Evolutionary conservation across 2,329 filamentous ascomycete species (phyloP).

Genomic region (Phyllosticta paracitricarpa): DNA sequence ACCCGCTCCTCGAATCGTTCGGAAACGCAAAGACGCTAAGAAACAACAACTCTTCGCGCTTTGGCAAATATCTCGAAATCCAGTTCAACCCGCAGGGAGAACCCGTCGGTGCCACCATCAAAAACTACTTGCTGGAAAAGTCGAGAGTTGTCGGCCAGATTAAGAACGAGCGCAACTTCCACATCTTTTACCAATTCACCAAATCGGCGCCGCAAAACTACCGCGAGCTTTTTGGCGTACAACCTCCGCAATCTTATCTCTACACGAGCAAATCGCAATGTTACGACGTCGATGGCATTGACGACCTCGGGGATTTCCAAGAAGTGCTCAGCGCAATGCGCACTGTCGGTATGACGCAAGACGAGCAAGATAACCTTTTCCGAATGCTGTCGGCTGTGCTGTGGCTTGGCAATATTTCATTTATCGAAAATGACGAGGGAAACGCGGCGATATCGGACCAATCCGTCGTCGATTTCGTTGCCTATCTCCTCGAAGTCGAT

Average conservation of each 20-base stretch:
- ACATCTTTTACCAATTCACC: conserved; percentile 98
- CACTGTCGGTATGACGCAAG: conserved; percentile 77
- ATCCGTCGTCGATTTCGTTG: conserved; percentile 88
- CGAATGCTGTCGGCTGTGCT: conserved; percentile 84
- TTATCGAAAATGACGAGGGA: conserved; percentile 77
- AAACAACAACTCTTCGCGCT: conserved; percentile 98
- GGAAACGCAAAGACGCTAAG: conserved; percentile 96
- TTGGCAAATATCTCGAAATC: conserved; percentile 96
- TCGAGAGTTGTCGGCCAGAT: conserved; percentile 92
- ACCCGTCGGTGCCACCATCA: conserved; percentile 92
- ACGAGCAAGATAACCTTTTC: conserved; percentile 93
- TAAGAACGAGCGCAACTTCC: conserved; percentile 90
- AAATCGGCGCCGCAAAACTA: conserved; percentile 65
- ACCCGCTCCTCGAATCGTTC: conserved; percentile 92
- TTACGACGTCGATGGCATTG: conserved; percentile 85
- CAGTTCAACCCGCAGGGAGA: conserved; percentile 89
- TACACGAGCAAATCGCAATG: conserved; percentile 95
- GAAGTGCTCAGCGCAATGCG: conserved; percentile 94
- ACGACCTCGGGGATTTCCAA: conserved; percentile 78
- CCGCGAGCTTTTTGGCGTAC: conserved; percentile 71
- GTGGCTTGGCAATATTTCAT: conserved; percentile 92
- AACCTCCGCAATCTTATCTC: conserved; percentile 82
- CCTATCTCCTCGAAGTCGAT: conserved; percentile 85
- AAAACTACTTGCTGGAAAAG: conserved; percentile 95
- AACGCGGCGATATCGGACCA: conserved; percentile 81